Base-by-base conservation (phyloP, 2,329 filamentous ascomycete species). In the Penicillium sp. region DNA sequence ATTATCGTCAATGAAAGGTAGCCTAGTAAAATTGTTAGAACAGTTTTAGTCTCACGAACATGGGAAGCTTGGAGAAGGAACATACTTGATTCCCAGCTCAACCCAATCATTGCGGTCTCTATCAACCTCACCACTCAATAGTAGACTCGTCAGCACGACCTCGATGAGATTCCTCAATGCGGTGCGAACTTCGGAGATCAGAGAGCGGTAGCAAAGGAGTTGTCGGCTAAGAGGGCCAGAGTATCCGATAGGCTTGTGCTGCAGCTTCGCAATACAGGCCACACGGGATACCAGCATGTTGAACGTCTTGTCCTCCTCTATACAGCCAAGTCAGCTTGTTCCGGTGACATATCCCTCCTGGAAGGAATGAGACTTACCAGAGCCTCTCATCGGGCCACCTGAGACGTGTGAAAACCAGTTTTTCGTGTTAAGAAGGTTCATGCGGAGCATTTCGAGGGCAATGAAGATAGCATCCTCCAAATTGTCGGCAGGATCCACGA, bases 181-280 rank as follows among this genome's bases (percentile, higher is more conserved):
- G 65, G 89, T 87, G 42, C 93, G 89, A 26, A 97, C 88, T 43
- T 91, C 87, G 2, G 89, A 89, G 43, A 92, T 88, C 60, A 98
- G 83, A 1, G 92, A 93, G 62, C 92, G 90, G 81, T 93, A 99
- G 28, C 88, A 89, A 45, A 99, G 83, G 55, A 97, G 83, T 67
- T 94, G 93, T 76, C 95, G 89, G 81, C 93, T 97, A 1, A 99
- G 84, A 1, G 95, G 94, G 0, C 95, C 95, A 1, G 94, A 97
- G 77, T 97, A 99, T 33, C 95, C 95, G 68, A 94, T 93, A 3
- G 85, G 84, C 68, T 91, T 86, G 75, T 99, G 95, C 35, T 88
- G 87, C 63, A 98, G 83, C 71, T 90, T 92, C 55, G 93, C 85
- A 60, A 98, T 82, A 56, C 91, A 93, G 14, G 93, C 91, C 63